Evolutionary conservation across 2,329 filamentous ascomycete species (phyloP).

Genomic region (Microascus cirrosus): DNA sequence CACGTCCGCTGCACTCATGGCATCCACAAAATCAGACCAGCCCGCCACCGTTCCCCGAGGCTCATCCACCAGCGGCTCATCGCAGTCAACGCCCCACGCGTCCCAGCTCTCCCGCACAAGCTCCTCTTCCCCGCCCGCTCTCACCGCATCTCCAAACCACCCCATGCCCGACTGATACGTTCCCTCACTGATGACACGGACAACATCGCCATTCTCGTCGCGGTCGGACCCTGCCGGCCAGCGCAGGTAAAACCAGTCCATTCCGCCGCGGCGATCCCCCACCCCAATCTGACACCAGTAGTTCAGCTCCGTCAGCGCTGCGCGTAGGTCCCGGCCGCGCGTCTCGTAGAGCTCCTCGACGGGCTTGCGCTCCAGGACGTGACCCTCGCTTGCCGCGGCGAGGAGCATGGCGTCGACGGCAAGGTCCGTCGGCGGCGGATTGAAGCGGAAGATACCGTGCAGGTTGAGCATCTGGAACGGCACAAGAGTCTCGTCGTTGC

Average conservation of each 20-base stretch:
- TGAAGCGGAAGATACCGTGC: conserved; percentile 74
- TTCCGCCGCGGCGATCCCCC: conserved; percentile 75
- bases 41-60: conserved; percentile 26
- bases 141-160: conserved; percentile 50
- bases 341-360: conserved; percentile 60
- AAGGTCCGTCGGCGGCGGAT: conserved; percentile 51
- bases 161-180: conserved; percentile 76
- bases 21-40: conserved; percentile 43
- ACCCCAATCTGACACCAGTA: conserved; percentile 97
- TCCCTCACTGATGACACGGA: conserved; percentile 70
- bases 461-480: conserved; percentile 65
- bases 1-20: conserved; percentile 56
- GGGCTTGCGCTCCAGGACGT: conserved; percentile 58
- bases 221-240: conserved; percentile 64
- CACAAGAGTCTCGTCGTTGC: conserved; percentile 80
- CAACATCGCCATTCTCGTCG: conserved; percentile 52
- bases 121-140: conserved; percentile 39
- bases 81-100: conserved; percentile 55
- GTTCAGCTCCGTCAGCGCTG: conserved; percentile 71
- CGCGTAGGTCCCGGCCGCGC: conserved; percentile 63
- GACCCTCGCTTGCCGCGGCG: conserved; percentile 80
- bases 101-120: conserved; percentile 53
- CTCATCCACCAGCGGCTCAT: conserved; percentile 34
- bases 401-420: conserved; percentile 73
- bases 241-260: conserved; percentile 78